Base-by-base conservation (phyloP, 768 basidiomycete species). In the Podaxis mareebaensis region DNA sequence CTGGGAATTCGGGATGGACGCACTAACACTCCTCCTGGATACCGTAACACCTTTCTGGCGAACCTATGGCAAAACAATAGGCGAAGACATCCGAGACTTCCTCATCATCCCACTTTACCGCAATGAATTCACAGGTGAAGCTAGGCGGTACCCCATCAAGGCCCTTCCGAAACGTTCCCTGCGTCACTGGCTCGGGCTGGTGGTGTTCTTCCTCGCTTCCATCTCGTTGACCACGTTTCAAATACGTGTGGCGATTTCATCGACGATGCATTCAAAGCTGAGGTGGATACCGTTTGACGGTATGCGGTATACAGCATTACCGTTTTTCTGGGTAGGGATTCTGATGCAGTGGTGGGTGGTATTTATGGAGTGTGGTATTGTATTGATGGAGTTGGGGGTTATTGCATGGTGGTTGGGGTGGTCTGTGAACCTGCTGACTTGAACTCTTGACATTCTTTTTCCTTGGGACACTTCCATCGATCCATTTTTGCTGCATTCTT, bases 1-100 rank as follows among this genome's bases (percentile, higher is more conserved):
- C 58, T 93, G 90, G 90, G 91, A 92, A 65, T 77, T 92, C 60
- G 91, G 87, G 17, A 87, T 92, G 83, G 89, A 91, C 62, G 87
- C 86, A 0, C 77, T 92, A 60, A 92, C 91, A 0, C 81, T 93
- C 61, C 74, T 92, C 54, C 79, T 93, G 49, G 91, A 92, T 68
- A 87, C 85, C 2, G 86, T 92, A 13, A 85, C 91, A 0, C 91
- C 91, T 0, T 84, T 93, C 69, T 92, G 91, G 91, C 80, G 91
- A 65, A 90, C 82, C 38, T 91, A 92, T 64, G 91, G 91, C 58
- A 91, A 89, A 69, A 83, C 85, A n/a, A 91, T 93, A 57, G 89
- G 90, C 36, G 85, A 90, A 69, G 91, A 93, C 68, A 81, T 91
- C 49, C 86, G 87, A 53, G 90, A 91, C 65, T 92, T 92, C 70